A percentile compares a stretch with the other conserved stretches of the same genome.
Conservation (phyloP, 1,284 basidiomycete genomes). For the Sanghuangporus sanghuang region DNA sequence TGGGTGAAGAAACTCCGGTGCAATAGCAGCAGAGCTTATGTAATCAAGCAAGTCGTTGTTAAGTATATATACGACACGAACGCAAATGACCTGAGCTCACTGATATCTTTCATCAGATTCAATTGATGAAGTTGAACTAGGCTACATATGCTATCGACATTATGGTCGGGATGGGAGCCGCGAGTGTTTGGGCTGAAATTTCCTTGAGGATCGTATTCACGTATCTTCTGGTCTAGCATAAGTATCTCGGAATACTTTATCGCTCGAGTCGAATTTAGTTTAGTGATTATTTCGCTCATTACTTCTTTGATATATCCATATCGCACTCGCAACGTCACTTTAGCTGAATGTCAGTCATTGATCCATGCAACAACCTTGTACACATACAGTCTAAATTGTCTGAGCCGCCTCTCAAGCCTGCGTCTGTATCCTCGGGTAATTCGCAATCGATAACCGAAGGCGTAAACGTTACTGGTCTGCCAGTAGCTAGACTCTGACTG, state of each 20-base stretch:
- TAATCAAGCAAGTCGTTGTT: background rate
- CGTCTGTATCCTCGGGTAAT: slow-evolving; percentile 10
- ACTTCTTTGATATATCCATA: slow-evolving; percentile 2
- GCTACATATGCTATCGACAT: background rate
- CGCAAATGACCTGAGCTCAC: background rate
- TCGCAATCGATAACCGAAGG: slow-evolving; percentile 13
- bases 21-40: slow-evolving; percentile 9
- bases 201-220: slow-evolving; percentile 7
- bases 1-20: slow-evolving; percentile 20
- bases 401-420: background rate
- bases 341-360: too few relatives aligned
- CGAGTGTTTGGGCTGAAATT: background rate
- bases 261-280: background rate
- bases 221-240: slow-evolving; percentile 11
- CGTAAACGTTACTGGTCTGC: slow-evolving; percentile 13
- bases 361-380: background rate
- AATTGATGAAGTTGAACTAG: background rate
- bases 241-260: slow-evolving; percentile 17
- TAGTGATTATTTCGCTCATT: background rate
- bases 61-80: background rate
- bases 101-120: background rate
- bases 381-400: slow-evolving; percentile 2
- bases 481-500: slow-evolving; percentile 8
- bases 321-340: background rate
- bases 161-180: background rate